Percentiles rank a stretch among this genome's conserved stretches.
phyloP scores from a whole-genome alignment of 306 rosid species.

The Abrus pulchellus region DNA sequence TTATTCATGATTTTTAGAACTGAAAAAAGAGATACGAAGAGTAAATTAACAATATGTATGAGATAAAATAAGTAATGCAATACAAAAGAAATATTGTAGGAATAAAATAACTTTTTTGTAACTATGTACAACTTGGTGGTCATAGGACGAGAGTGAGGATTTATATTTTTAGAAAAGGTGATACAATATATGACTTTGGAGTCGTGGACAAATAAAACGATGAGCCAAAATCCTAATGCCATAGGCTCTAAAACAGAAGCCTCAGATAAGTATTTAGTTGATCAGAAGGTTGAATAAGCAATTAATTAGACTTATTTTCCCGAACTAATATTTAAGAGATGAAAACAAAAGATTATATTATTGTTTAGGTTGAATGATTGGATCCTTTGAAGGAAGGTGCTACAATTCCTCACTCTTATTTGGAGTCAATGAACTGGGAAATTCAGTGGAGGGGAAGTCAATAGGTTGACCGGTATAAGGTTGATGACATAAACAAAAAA shows the following conservation, averaged over 20 bases:
- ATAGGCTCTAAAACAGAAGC: background rate
- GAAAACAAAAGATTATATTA: background rate
- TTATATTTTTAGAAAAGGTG: background rate
- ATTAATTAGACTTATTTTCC: too few species aligned
- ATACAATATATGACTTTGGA: background rate
- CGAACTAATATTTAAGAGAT: background rate
- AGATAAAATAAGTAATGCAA: too few species aligned
- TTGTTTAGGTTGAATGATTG: background rate
- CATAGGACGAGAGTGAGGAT: background rate
- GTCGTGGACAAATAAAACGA: background rate
- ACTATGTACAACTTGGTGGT: background rate
- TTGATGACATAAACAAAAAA: background rate
- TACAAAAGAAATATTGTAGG: too few species aligned
- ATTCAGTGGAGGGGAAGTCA: background rate
- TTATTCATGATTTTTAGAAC: too few species aligned
- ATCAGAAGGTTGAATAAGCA: background rate
- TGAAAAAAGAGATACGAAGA: too few species aligned
- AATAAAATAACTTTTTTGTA: too few species aligned
- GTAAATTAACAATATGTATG: too few species aligned
- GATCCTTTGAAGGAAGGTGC: background rate
- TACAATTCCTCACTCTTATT: background rate
- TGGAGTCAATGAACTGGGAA: background rate
- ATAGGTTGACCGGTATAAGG: constrained; percentile 44
- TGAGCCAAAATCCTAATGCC: background rate
- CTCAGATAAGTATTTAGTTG: background rate